Percentiles rank a stretch among this genome's conserved stretches.
Conservation (phyloP, 2,329 filamentous ascomycete species). For the Coniochaeta sp. region DNA sequence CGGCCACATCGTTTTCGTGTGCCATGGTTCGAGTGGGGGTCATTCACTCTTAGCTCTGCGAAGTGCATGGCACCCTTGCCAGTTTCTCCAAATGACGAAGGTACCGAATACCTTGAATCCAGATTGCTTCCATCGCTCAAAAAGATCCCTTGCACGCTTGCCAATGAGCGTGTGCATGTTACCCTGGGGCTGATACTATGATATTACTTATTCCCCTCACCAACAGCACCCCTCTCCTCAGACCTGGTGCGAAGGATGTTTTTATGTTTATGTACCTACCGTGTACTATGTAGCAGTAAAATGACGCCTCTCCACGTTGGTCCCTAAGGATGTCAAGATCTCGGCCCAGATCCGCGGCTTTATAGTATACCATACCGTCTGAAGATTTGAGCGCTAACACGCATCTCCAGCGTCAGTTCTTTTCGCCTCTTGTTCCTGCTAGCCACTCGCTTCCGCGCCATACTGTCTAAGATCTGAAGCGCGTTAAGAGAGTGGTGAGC, state of each 20-base stretch:
- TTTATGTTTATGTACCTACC: no score
- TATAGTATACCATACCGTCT: no score
- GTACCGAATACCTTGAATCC: not conserved
- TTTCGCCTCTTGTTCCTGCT: not conserved
- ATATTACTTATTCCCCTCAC: not conserved
- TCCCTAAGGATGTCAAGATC: no score
- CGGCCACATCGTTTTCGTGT: not conserved
- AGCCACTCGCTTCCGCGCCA: not conserved
- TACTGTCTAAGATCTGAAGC: not conserved
- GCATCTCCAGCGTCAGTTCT: no score
- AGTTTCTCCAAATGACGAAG: not conserved
- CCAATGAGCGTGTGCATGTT: not conserved
- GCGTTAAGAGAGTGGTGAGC: not conserved
- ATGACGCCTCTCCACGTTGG: no score
- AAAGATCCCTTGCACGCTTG: not conserved
- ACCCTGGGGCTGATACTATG: not conserved
- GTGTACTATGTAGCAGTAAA: no score
- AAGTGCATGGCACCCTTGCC: not conserved
- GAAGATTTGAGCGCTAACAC: no score
- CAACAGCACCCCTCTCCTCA: not conserved
- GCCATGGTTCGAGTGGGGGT: not conserved
- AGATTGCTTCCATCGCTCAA: not conserved
- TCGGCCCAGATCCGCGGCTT: no score
- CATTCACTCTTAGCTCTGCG: not conserved
- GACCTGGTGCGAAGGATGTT: not conserved